Conservation (phyloP, 257 asterid species). For the Nyctanthes arbortristis region DNA sequence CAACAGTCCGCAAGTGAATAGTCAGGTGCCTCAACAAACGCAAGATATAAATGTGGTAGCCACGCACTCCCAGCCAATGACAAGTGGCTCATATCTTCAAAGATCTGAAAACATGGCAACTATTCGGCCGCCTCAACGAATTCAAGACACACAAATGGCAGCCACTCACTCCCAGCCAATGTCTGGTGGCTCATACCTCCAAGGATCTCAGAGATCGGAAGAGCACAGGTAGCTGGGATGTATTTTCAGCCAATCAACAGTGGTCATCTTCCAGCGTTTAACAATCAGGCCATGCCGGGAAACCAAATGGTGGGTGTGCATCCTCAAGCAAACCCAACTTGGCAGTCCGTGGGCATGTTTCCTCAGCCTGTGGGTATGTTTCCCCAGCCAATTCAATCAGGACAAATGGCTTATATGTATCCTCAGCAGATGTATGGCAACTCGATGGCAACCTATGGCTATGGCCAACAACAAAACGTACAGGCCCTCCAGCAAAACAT, state of each 20-base stretch:
- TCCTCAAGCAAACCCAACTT: slow-evolving; percentile 33
- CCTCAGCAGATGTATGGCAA: slow-evolving; percentile 68
- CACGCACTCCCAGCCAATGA: not conserved
- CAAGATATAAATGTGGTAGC: slow-evolving; percentile 20
- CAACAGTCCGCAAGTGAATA: slow-evolving; percentile 32
- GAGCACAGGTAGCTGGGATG: slow-evolving; percentile 45
- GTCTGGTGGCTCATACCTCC: no score
- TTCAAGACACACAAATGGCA: no score
- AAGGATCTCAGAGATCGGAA: no score
- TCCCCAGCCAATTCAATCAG: slow-evolving; percentile 46
- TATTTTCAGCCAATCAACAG: slow-evolving; percentile 30
- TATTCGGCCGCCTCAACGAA: no score
- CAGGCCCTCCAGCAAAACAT: slow-evolving; percentile 66
- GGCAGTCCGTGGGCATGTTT: no score
- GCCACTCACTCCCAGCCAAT: no score
- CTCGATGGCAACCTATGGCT: slow-evolving; percentile 61
- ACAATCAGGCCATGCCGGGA: slow-evolving; percentile 37
- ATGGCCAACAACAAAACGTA: slow-evolving; percentile 55
- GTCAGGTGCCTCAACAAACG: slow-evolving; percentile 47
- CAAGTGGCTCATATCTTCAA: slow-evolving; percentile 4
- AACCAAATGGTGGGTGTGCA: slow-evolving; percentile 48
- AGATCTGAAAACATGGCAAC: slow-evolving; percentile 31
- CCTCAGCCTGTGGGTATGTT: slow-evolving; percentile 69
- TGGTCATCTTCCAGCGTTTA: slow-evolving; percentile 40
- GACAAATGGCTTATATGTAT: slow-evolving; percentile 34